Evolutionary conservation across 1,139 yeast species (phyloP).

Genomic region (Suhomyces wounanorum): DNA sequence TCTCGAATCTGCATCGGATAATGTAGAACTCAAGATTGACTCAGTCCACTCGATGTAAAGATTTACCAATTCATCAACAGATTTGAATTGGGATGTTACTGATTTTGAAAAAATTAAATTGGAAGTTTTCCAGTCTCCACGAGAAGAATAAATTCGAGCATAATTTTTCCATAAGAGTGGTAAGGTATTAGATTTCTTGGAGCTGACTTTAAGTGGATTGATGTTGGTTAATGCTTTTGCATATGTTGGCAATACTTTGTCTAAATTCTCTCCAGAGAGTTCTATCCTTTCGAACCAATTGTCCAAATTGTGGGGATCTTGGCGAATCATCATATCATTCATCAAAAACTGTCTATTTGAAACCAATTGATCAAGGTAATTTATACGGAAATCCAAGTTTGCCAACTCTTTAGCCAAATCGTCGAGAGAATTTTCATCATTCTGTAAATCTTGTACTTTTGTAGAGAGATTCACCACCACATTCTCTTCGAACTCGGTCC

Average conservation of each 20-base stretch:
- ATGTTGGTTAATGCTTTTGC: constrained; percentile 68
- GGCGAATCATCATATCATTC: constrained; percentile 67
- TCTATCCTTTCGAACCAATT: constrained; percentile 69
- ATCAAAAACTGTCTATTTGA: constrained; percentile 56
- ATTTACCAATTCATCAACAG: constrained; percentile 64
- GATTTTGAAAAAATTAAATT: constrained; percentile 66
- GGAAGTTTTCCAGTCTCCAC: constrained; percentile 61
- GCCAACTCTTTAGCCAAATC: constrained; percentile 15
- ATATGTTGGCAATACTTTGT: constrained; percentile 55
- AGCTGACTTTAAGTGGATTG: constrained; percentile 57
- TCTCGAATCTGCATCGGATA: constrained; percentile 46
- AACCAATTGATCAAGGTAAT: constrained; percentile 56
- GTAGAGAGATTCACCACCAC: constrained; percentile 40
- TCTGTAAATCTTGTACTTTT: constrained; percentile 12
- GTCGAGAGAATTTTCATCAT: background rate
- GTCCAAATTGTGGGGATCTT: constrained; percentile 60
- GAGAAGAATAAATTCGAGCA: constrained; percentile 62
- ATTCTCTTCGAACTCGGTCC: constrained; percentile 62
- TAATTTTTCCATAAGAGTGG: constrained; percentile 70
- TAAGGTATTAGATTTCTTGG: constrained; percentile 35
- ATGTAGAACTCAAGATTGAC: constrained; percentile 40
- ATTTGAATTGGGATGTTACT: constrained; percentile 66
- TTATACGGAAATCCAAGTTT: constrained; percentile 46
- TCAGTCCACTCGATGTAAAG: constrained; percentile 78
- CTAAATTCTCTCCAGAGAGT: constrained; percentile 38